These are phyloP conservation scores for Phytophthora fragariaefolia DNA, from an alignment of 352 stramenopile species.

Conservation along the genomic window DNA sequence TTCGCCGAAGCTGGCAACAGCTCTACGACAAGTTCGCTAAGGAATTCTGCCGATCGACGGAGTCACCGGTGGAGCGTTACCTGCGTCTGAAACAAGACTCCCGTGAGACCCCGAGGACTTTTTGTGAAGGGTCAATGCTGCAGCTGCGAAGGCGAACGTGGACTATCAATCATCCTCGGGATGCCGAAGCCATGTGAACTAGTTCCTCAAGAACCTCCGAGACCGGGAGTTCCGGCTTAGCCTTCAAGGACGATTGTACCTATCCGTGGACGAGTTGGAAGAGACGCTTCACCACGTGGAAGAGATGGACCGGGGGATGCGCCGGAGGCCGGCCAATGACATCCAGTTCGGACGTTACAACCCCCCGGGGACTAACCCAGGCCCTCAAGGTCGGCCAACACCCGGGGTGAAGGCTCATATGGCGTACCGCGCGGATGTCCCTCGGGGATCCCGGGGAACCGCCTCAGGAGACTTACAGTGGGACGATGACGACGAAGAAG, in stretches of 20 bases:
- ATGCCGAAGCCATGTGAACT: neutral
- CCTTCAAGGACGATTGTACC: neutral
- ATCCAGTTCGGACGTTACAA: constrained; percentile 4
- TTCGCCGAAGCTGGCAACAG: neutral
- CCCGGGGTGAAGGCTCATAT: neutral
- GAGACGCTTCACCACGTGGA: neutral
- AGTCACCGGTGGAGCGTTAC: constrained; percentile 3
- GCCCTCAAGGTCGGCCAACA: neutral
- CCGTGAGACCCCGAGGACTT: constrained; percentile 1
- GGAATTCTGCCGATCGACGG: constrained; percentile 1
- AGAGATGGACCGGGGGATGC: neutral
- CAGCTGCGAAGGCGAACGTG: constrained; percentile 4
- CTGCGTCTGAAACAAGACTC: neutral
- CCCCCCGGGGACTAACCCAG: neutral
- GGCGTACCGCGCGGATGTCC: neutral
- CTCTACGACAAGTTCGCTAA: constrained; percentile 4
- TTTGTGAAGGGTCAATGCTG: constrained; percentile 5
- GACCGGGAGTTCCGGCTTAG: neutral
- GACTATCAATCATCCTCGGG: neutral
- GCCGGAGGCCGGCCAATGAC: neutral
- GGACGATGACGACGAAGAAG: neutral
- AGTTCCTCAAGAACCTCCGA: constrained; percentile 12
- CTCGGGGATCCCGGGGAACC: neutral
- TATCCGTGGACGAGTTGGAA: neutral
- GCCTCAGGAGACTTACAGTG: neutral